phyloP scores from a whole-genome alignment of 2,329 filamentous ascomycete species.

The Aspergillus sp. region DNA sequence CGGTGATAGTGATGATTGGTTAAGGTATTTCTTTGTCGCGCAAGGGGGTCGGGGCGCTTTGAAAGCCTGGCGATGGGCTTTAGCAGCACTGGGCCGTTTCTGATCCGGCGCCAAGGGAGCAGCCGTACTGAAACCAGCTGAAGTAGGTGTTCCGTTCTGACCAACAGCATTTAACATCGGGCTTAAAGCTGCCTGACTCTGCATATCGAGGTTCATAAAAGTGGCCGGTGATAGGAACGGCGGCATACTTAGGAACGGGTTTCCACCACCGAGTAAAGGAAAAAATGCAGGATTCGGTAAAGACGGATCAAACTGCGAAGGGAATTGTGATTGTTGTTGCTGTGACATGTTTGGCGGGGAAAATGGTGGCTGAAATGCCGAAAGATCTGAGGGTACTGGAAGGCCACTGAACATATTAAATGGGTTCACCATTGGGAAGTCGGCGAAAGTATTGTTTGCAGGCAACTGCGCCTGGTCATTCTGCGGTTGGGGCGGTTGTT shows the following conservation, averaged over 20 bases:
- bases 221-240: slow-evolving; percentile 13
- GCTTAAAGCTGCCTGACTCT: slow-evolving; percentile 6
- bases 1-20: slow-evolving; percentile 50
- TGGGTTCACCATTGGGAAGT: slow-evolving; percentile 10
- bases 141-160: slow-evolving; percentile 3
- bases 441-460: neutral
- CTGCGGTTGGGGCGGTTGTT: neutral
- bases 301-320: slow-evolving; percentile 4
- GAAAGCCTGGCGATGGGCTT: neutral
- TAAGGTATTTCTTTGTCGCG: slow-evolving; percentile 62
- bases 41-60: slow-evolving; percentile 47
- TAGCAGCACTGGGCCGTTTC: neutral
- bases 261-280: slow-evolving; percentile 13
- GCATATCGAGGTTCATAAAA: slow-evolving; percentile 15
- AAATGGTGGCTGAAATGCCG: slow-evolving; percentile 9
- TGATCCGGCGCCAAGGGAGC: neutral
- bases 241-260: slow-evolving; percentile 4
- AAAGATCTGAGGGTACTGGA: neutral
- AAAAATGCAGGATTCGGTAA: slow-evolving; percentile 5
- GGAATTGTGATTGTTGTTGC: slow-evolving; percentile 9
- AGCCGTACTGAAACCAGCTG: neutral
- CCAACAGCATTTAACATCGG: slow-evolving; percentile 12
- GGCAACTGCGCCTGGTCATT: neutral
- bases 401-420: slow-evolving; percentile 5
- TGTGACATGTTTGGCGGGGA: slow-evolving; percentile 2